Evolutionary conservation across 331 rosid genomes (phyloP), one percentile per base, ranked within the genome.

Genomic region (Rosa hybrid): DNA sequence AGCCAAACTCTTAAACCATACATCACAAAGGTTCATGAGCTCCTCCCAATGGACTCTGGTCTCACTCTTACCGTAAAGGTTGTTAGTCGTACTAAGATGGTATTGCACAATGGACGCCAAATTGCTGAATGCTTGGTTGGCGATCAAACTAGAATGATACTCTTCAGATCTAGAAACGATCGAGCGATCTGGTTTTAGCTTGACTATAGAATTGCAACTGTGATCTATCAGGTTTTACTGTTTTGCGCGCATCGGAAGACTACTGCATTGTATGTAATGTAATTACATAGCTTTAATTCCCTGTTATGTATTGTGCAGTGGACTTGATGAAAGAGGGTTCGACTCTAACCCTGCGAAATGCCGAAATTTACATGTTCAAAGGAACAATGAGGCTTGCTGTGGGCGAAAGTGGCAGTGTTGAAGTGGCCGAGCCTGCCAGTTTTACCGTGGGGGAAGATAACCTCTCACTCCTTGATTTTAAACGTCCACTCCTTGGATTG

Each of bases 321-420:
- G 99, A 93, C 74, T 75, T 81, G 92, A 85, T 95, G 99, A 85
- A 87, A 87, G 98, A 93, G 74, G 99, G 99, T 49, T 21, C 84
- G 8, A 89, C 97, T 21, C 71, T 95, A 39, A 88, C 83, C 78
- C 84, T 95, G 83, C 93, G 99, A 17, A 93, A 95, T 81, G 98
- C 96, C 78, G 93, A 93, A 81, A 91, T 95, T 71, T 98, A 95
- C 90, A 90, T 93, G 98, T 93, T 86, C 84, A 95, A 89, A 85
- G 99, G 98, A 81, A 91, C 97, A 56, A 95, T 93, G 99, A 91
- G 99, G 84, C 98, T 95, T 80, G 99, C 97, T 27, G 99, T 90
- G 81, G 99, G 93, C 90, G 89, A 91, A 80, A 93, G 99, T 98
- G 99, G 99, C 70, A 93, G 98, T 39, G 86, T 96, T 51, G 99